phyloP scores from a whole-genome alignment of 2,329 filamentous ascomycete species.

The Chaetomium strumarium region DNA sequence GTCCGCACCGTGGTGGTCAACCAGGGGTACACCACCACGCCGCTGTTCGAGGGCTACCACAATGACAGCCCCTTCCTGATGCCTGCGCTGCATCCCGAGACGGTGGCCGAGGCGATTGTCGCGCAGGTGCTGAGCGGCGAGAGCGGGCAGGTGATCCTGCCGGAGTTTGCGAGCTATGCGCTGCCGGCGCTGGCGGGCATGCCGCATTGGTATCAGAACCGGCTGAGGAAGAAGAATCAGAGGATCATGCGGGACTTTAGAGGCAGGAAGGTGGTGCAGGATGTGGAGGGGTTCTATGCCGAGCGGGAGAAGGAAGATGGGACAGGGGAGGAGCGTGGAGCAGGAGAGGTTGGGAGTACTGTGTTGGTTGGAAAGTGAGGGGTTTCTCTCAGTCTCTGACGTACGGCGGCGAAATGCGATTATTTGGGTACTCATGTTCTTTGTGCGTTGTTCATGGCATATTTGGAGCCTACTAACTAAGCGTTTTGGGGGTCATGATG shows the following conservation, averaged over 20 bases:
- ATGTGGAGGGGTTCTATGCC: conserved; percentile 37
- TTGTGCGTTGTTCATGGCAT: too few relatives aligned
- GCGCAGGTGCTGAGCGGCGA: conserved; percentile 51
- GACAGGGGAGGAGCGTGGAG: conserved; percentile 9
- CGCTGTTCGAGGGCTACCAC: conserved; percentile 53
- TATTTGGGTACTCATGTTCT: background rate
- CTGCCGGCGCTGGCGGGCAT: conserved; percentile 43
- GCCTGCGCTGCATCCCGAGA: conserved; percentile 52
- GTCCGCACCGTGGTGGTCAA: conserved; percentile 63
- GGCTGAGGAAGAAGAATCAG: conserved; percentile 39
- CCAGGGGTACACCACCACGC: conserved; percentile 53
- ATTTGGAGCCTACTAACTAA: too few relatives aligned
- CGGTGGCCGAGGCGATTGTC: conserved; percentile 59
- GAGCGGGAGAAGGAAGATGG: conserved; percentile 23
- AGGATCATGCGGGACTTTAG: conserved; percentile 39
- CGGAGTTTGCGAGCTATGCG: conserved; percentile 35
- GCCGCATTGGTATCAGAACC: conserved; percentile 59
- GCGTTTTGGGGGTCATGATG: too few relatives aligned
- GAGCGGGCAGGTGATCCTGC: conserved; percentile 52
- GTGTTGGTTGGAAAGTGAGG: conserved; percentile 31
- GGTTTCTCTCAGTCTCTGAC: too few relatives aligned
- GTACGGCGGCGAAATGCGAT: background rate
- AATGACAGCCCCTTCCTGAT: conserved; percentile 46
- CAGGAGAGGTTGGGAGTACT: conserved; percentile 28
- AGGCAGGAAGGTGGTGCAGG: conserved; percentile 43